A percentile compares a stretch with the other conserved stretches of the same genome.
Conservation (phyloP, 1,284 basidiomycete species). For the Ceratobasidium sp. region DNA sequence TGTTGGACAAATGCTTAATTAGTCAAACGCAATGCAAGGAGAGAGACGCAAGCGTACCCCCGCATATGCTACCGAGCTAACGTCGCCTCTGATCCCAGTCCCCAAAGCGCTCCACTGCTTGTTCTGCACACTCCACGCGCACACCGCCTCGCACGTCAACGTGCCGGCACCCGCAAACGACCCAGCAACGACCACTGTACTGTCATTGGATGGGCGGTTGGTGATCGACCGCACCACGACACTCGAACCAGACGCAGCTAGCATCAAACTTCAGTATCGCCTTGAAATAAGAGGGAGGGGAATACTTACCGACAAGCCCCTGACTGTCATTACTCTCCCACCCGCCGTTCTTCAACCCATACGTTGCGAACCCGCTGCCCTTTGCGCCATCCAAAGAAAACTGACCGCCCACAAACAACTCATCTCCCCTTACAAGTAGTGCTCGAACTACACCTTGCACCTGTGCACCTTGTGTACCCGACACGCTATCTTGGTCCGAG, state of each 20-base stretch:
- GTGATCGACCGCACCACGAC: conserved; percentile 82
- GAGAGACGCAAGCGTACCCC: conserved; percentile 66
- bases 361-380: conserved; percentile 76
- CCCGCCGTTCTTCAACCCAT: conserved; percentile 70
- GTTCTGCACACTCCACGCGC: conserved; percentile 73
- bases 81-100: conserved; percentile 84
- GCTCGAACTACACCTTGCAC: conserved; percentile 78
- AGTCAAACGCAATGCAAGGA: background rate
- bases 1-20: conserved; percentile 52
- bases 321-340: conserved; percentile 72
- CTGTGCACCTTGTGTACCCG: conserved; percentile 68
- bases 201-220: conserved; percentile 68
- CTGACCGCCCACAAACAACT: conserved; percentile 83
- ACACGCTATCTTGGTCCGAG: conserved; percentile 61
- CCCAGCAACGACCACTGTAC: conserved; percentile 84
- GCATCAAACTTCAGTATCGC: conserved; percentile 16
- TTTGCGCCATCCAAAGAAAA: conserved; percentile 68
- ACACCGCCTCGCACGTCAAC: conserved; percentile 81
- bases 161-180: conserved; percentile 85
- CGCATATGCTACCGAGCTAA: conserved; percentile 81
- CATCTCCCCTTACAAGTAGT: conserved; percentile 71
- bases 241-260: conserved; percentile 61
- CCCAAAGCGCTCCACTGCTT: conserved; percentile 86
- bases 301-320: conserved; percentile 62
- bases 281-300: background rate